Base-by-base conservation (phyloP, 2,329 filamentous ascomycete species). In the Aspergillus clavatus region DNA sequence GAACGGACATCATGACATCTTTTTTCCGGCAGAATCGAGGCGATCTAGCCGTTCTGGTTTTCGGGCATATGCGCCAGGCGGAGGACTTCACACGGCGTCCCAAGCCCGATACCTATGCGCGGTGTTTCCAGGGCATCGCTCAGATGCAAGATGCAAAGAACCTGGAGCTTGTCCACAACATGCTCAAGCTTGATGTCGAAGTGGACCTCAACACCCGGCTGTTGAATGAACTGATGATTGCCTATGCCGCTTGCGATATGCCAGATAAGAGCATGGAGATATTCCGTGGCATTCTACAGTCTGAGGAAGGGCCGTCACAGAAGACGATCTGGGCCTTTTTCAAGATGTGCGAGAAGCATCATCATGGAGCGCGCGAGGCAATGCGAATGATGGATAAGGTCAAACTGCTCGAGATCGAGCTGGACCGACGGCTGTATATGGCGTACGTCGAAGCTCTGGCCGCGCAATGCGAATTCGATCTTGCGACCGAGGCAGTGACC, bases 1-100 rank as follows among this genome's bases (percentile, higher is more conserved):
- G 91, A 7, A 81, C 83, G 11, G 68, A 75, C 21, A 74, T 96
- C 36, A 95, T 98, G 87, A 77, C 83, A 18, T 75, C 79, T 18
- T 96, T 97, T 69, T 95, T 94, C 61, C 71, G 76, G 6, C 83
- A 89, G 29, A 77, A 80, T 22, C 82, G 89, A 8, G 77, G 87
- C 10, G 90, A 97, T 59, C 89, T 96, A 78, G 90, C 87, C 2
- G 82, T 82, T 38, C 78, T 89, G 50, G 82, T 95, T 26, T 96
- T 98, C 67, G 87, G 87, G 11, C 88, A 96, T 63, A 97, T 97
- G 90, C 86, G 89, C n/a, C 78, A 85, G 40, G 84, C 89, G 52
- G 75, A 78, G 19, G 80, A 83, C 46, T 70, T 71, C 2, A 69
- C 72, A 1, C 79, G 81, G 18, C 80, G 85, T 1, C 89, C 93